These are phyloP conservation scores for Phaeoacremonium minimum DNA, from an alignment of 2,329 filamentous ascomycete genomes.

Conservation along the genomic window DNA sequence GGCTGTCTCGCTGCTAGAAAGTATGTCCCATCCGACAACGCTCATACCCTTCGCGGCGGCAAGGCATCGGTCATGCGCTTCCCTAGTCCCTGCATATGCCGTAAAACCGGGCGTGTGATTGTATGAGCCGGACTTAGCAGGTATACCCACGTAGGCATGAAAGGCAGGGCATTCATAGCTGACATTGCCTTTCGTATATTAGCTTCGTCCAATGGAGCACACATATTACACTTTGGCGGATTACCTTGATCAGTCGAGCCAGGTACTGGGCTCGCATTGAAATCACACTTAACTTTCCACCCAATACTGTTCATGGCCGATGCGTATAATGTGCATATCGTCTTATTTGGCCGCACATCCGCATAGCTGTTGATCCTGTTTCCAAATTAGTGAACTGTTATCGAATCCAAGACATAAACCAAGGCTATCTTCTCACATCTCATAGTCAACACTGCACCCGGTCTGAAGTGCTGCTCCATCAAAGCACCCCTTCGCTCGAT, in stretches of 20 bases:
- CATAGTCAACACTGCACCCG: neutral
- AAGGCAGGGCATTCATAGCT: neutral
- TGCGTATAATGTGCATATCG: neutral
- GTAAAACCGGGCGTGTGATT: neutral
- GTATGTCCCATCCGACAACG: neutral
- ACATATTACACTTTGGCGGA: no score
- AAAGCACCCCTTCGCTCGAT: no score
- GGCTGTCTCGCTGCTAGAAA: neutral
- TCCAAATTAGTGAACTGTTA: no score
- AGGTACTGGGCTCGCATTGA: neutral
- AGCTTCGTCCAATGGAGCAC: no score
- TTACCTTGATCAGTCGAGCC: constrained; percentile 1
- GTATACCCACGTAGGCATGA: neutral
- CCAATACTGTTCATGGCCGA: neutral
- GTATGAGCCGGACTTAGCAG: neutral
- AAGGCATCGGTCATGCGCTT: neutral
- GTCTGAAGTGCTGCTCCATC: no score
- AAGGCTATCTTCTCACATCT: neutral
- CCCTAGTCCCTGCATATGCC: neutral
- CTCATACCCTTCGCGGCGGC: neutral
- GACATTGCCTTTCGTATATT: no score
- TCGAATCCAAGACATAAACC: neutral
- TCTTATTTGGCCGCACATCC: neutral
- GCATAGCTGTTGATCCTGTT: no score
- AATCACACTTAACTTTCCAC: neutral